A percentile compares a stretch with the other conserved stretches of the same genome.
These are phyloP conservation scores for Blakeslea trispora DNA, from an alignment of 371 early-diverging fungal species.

Conservation along the genomic window DNA sequence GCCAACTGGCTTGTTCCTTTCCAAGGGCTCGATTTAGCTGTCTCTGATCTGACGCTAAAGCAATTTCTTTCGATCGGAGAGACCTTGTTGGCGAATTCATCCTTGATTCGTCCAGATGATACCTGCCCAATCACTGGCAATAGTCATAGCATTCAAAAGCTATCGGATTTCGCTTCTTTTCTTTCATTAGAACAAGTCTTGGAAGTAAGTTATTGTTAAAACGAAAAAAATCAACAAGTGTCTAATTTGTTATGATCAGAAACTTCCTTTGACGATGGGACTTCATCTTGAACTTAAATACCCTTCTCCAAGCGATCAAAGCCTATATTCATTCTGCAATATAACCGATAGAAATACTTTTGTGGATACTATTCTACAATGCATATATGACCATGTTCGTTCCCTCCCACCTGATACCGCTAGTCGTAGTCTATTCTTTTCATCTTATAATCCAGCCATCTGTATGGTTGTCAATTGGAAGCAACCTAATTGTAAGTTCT, in stretches of 20 bases:
- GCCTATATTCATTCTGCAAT: slow-evolving; percentile 52
- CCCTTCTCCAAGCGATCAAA: slow-evolving; percentile 67
- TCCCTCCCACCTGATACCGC: slow-evolving; percentile 35
- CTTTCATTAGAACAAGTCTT: slow-evolving; percentile 79
- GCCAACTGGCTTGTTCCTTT: slow-evolving; percentile 68
- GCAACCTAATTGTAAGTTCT: slow-evolving; percentile 88
- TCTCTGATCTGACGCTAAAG: slow-evolving; percentile 61
- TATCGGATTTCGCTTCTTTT: slow-evolving; percentile 49
- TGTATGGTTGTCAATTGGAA: slow-evolving; percentile 96
- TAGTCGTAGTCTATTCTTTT: slow-evolving; percentile 66
- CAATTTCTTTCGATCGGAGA: slow-evolving; percentile 58
- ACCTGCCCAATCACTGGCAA: slow-evolving; percentile 42
- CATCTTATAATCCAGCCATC: slow-evolving; percentile 85
- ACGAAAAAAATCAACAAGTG: too few species aligned
- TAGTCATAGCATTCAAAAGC: slow-evolving; percentile 38
- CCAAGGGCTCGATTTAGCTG: slow-evolving; percentile 57
- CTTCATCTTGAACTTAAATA: slow-evolving; percentile 84
- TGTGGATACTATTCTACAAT: slow-evolving; percentile 83
- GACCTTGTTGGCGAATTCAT: slow-evolving; percentile 13
- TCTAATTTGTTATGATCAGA: too few species aligned
- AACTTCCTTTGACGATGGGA: slow-evolving; percentile 75
- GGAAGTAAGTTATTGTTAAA: slow-evolving; percentile 56
- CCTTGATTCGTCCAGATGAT: slow-evolving; percentile 1
- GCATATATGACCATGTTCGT: slow-evolving; percentile 71
- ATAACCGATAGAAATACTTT: slow-evolving; percentile 73